Conservation (phyloP, 2,329 filamentous ascomycete species). For the Teratosphaeriaceae sp. region DNA sequence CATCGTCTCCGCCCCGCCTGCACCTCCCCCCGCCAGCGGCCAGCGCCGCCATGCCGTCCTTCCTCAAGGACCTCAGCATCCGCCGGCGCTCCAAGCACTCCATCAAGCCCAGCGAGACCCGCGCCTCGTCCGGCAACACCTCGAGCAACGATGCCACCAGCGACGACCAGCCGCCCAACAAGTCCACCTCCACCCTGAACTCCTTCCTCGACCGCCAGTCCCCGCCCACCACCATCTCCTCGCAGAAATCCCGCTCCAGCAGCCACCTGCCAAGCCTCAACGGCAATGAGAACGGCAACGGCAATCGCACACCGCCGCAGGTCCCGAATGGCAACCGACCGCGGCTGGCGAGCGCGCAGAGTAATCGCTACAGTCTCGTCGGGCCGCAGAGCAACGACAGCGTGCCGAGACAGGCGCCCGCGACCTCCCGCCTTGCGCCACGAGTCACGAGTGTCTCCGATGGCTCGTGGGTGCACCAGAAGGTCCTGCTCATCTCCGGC, state of each 20-base stretch:
- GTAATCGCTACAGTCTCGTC: slow-evolving; percentile 55
- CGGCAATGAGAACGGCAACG: slow-evolving; percentile 29
- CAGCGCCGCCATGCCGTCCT: slow-evolving; percentile 55
- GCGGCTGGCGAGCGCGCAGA: slow-evolving; percentile 23
- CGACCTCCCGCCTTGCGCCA: slow-evolving; percentile 71
- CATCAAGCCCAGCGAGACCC: slow-evolving; percentile 49
- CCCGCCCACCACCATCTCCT: slow-evolving; percentile 64
- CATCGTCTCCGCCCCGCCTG: no score
- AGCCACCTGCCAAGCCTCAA: slow-evolving; percentile 56
- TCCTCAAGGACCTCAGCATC: slow-evolving; percentile 60
- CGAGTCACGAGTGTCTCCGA: slow-evolving; percentile 72
- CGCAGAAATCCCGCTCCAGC: slow-evolving; percentile 53
- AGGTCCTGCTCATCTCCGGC: slow-evolving; percentile 74
- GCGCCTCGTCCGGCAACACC: slow-evolving; percentile 36
- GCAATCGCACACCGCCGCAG: slow-evolving; percentile 31
- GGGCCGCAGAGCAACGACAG: slow-evolving; percentile 18
- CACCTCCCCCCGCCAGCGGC: no score
- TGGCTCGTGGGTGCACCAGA: slow-evolving; percentile 87
- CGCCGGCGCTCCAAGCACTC: slow-evolving; percentile 70
- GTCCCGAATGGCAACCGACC: slow-evolving; percentile 25
- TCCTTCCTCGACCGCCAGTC: slow-evolving; percentile 56
- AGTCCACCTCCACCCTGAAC: slow-evolving; percentile 56
- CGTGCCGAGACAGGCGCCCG: slow-evolving; percentile 13
- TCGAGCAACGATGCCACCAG: slow-evolving; percentile 19
- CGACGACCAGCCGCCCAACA: slow-evolving; percentile 45